A percentile compares a stretch with the other conserved stretches of the same genome.
Conservation (phyloP, 2,329 filamentous ascomycete species). For the Dothistroma septosporum region DNA sequence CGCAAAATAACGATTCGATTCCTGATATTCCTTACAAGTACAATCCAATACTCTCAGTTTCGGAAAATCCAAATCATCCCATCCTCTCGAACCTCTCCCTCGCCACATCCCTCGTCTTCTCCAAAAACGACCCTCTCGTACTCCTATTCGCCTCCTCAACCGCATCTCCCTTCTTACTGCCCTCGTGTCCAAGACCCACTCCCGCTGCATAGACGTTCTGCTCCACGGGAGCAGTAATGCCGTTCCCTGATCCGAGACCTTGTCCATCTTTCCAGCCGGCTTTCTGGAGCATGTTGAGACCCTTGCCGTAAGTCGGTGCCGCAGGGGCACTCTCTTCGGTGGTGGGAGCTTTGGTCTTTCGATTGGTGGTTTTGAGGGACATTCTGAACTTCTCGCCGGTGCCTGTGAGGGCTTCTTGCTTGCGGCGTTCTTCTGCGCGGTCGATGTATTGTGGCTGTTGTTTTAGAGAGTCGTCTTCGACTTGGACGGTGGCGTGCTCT, state of each 20-base stretch:
- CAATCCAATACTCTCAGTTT: too few species aligned
- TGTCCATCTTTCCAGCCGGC: slow-evolving; percentile 67
- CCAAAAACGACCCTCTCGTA: slow-evolving; percentile 56
- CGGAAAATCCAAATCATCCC: slow-evolving; percentile 17
- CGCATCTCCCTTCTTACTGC: slow-evolving; percentile 66
- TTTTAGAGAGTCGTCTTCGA: slow-evolving; percentile 5
- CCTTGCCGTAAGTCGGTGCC: slow-evolving; percentile 33
- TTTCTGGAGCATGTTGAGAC: slow-evolving; percentile 56
- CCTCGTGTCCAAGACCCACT: slow-evolving; percentile 65
- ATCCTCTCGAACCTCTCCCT: slow-evolving; percentile 62
- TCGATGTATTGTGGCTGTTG: slow-evolving; percentile 53
- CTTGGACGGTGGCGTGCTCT: slow-evolving; percentile 19
- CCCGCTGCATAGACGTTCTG: slow-evolving; percentile 64
- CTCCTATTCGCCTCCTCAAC: slow-evolving; percentile 54
- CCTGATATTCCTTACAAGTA: too few species aligned
- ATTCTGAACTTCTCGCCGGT: slow-evolving; percentile 19
- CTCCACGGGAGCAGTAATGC: slow-evolving; percentile 60
- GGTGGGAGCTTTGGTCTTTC: slow-evolving; percentile 31
- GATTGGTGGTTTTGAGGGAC: slow-evolving; percentile 25
- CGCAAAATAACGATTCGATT: too few species aligned
- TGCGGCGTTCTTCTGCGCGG: slow-evolving; percentile 62
- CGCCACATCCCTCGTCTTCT: slow-evolving; percentile 61
- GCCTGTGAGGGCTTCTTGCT: slow-evolving; percentile 53
- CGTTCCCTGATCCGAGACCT: slow-evolving; percentile 59
- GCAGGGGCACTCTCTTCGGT: slow-evolving; percentile 10